phyloP scores from a whole-genome alignment of 768 basidiomycete species.

The Russula sp. region DNA sequence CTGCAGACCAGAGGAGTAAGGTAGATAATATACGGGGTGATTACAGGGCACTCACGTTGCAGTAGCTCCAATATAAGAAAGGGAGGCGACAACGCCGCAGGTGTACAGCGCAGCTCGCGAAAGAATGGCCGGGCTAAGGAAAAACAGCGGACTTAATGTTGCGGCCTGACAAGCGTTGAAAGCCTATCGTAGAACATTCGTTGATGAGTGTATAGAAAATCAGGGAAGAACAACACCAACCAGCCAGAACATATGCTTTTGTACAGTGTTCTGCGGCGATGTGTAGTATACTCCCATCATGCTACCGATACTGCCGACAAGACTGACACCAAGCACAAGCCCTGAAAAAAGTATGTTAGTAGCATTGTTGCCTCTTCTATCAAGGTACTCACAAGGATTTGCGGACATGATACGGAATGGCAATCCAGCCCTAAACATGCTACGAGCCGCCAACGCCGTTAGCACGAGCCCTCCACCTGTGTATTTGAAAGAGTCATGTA shows the following conservation, averaged over 20 bases:
- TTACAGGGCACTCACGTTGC: constrained; percentile 49
- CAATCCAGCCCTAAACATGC: constrained; percentile 55
- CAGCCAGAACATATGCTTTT: constrained; percentile 80
- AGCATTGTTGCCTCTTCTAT: neutral
- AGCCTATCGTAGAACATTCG: constrained; percentile 38
- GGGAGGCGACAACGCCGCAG: constrained; percentile 72
- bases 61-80: constrained; percentile 85
- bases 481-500: constrained; percentile 77
- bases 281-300: constrained; percentile 84
- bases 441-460: constrained; percentile 75
- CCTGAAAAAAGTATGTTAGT: constrained; percentile 35
- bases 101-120: constrained; percentile 87
- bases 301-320: constrained; percentile 71
- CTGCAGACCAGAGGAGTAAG: constrained; percentile 21
- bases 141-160: constrained; percentile 81
- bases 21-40: neutral
- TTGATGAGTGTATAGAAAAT: neutral
- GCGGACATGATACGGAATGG: constrained; percentile 73
- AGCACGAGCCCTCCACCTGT: constrained; percentile 74
- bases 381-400: constrained; percentile 60
- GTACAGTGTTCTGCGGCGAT: constrained; percentile 64
- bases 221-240: constrained; percentile 35
- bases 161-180: constrained; percentile 87
- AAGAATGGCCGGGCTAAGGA: constrained; percentile 78
- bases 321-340: constrained; percentile 77